These are phyloP conservation scores for Thraustotheca clavata DNA, from an alignment of 352 stramenopile genomes.

Conservation along the genomic window DNA sequence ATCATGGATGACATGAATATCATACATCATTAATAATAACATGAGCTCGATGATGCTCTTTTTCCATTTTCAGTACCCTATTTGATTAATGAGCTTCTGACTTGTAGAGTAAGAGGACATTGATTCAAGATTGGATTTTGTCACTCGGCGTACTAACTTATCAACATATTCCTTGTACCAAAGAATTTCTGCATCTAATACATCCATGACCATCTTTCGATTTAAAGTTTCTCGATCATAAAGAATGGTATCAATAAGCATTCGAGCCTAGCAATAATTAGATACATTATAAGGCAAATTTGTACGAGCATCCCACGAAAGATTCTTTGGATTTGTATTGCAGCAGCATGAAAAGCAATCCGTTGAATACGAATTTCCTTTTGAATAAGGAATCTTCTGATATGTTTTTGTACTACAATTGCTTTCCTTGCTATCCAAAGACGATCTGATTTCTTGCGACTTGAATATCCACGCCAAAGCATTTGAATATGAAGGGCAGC, in stretches of 20 bases:
- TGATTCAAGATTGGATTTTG: constrained; percentile 42
- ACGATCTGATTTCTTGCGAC: constrained; percentile 39
- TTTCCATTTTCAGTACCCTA: constrained; percentile 56
- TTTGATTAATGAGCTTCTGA: background rate
- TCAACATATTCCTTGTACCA: constrained; percentile 55
- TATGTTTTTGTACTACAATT: constrained; percentile 43
- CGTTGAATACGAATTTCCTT: constrained; percentile 29
- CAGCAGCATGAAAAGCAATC: constrained; percentile 21
- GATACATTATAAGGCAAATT: too few relatives aligned
- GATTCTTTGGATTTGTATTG: constrained; percentile 53
- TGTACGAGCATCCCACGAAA: constrained; percentile 46
- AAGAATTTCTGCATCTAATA: constrained; percentile 60
- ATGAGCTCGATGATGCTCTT: constrained; percentile 50
- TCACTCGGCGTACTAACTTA: constrained; percentile 40
- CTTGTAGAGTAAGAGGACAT: constrained; percentile 30
- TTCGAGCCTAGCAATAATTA: constrained; percentile 22
- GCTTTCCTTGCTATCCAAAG: constrained; percentile 39
- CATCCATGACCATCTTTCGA: constrained; percentile 52
- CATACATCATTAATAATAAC: constrained; percentile 56
- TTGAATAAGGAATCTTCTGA: constrained; percentile 38
- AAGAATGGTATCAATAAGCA: constrained; percentile 31
- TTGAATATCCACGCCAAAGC: constrained; percentile 44
- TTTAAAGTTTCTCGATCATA: constrained; percentile 52
- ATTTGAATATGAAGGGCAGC: constrained; percentile 50
- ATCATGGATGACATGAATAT: background rate